Conservation (phyloP, 495 filamentous ascomycete genomes). For the Penicillium arizonense region DNA sequence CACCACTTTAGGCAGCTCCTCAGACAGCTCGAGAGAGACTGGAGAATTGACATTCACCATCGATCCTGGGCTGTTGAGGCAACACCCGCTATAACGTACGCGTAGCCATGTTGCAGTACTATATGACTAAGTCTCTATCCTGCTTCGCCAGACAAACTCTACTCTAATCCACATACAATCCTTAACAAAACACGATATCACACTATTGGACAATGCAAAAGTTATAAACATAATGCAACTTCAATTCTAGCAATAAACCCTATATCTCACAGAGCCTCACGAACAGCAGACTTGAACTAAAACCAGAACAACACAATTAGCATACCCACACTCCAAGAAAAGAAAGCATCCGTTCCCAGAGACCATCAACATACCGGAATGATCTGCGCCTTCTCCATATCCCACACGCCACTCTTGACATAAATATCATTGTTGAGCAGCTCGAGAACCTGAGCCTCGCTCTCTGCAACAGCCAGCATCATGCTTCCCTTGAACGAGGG, state of each 20-base stretch:
- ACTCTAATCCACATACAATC: too few species aligned
- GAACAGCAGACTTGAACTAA: slow-evolving; percentile 42
- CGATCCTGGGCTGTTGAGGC: too few species aligned
- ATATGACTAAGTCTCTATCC: too few species aligned
- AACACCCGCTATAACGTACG: too few species aligned
- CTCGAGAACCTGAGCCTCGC: slow-evolving; percentile 66
- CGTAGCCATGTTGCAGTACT: too few species aligned
- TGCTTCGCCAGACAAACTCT: too few species aligned
- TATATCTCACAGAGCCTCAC: slow-evolving; percentile 21
- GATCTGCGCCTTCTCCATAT: slow-evolving; percentile 68
- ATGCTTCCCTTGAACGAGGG: slow-evolving; percentile 69
- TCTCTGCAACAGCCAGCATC: slow-evolving; percentile 60
- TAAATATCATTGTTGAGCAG: slow-evolving; percentile 73
- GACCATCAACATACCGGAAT: slow-evolving; percentile 38
- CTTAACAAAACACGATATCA: too few species aligned
- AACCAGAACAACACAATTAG: slow-evolving; percentile 6
- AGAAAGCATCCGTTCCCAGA: not conserved
- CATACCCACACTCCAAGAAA: not conserved
- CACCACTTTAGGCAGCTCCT: too few species aligned
- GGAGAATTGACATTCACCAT: too few species aligned
- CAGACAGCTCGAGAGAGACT: too few species aligned
- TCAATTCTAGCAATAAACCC: not conserved
- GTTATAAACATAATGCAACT: not conserved
- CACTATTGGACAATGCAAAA: too few species aligned
- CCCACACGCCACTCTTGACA: slow-evolving; percentile 70